These are phyloP conservation scores for Hyphopichia buzzinii DNA, from an alignment of 1,139 yeast species.

Conservation along the genomic window DNA sequence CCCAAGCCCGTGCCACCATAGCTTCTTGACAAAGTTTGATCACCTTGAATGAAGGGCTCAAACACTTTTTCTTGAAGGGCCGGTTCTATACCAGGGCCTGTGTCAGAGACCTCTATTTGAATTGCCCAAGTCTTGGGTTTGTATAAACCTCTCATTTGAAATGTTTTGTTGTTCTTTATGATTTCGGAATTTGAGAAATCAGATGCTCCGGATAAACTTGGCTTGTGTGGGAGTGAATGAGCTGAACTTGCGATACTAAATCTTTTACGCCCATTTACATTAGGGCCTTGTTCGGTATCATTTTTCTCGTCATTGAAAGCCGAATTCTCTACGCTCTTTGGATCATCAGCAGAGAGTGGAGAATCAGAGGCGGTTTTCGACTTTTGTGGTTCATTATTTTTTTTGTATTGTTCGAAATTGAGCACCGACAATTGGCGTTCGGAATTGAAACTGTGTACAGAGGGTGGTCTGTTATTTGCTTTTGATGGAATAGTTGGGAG, in stretches of 20 bases:
- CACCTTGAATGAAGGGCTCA: slow-evolving; percentile 97
- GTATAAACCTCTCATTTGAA: slow-evolving; percentile 35
- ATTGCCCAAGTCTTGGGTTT: slow-evolving; percentile 55
- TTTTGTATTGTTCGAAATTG: background rate
- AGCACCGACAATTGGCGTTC: background rate
- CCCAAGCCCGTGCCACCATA: slow-evolving; percentile 94
- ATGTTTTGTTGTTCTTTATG: slow-evolving; percentile 34
- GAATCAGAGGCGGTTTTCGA: background rate
- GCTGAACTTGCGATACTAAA: background rate
- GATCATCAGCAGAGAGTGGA: background rate
- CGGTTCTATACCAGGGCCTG: slow-evolving; percentile 90
- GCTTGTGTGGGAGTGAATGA: background rate
- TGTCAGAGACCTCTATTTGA: slow-evolving; percentile 78
- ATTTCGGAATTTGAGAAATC: slow-evolving; percentile 17
- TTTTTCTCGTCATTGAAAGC: background rate
- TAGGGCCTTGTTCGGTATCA: background rate
- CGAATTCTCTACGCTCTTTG: background rate
- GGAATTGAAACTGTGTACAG: background rate
- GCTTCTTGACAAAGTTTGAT: slow-evolving; percentile 85
- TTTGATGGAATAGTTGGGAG: background rate
- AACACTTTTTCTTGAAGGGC: slow-evolving; percentile 79
- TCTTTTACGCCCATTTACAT: background rate
- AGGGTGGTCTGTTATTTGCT: background rate
- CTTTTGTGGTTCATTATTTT: background rate
- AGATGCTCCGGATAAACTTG: background rate